These are phyloP conservation scores for Astragalus glycyphyllos DNA, from an alignment of 306 rosid genomes.

Conservation along the genomic window DNA sequence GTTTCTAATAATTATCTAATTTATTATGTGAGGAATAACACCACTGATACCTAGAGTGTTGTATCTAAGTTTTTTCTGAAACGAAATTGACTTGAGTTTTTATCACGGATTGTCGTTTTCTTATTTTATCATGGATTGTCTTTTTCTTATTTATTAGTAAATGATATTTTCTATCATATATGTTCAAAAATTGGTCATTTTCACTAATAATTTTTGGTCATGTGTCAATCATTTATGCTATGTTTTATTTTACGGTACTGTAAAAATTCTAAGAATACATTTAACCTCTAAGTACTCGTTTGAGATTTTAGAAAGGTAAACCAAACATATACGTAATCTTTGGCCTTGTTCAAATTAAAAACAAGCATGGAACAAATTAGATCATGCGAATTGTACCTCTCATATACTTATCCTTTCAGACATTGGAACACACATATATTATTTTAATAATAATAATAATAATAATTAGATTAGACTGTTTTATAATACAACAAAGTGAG, in stretches of 20 bases:
- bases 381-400: conserved; percentile 9
- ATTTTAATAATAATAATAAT: not conserved
- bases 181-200: not conserved
- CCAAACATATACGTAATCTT: not conserved
- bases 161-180: not conserved
- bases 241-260: too few relatives aligned
- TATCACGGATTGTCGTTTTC: not conserved
- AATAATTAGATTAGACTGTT: not conserved
- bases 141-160: not conserved
- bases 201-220: not conserved
- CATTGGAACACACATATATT: not conserved
- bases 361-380: conserved; percentile 12
- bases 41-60: too few relatives aligned
- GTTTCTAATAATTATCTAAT: too few relatives aligned
- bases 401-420: not conserved
- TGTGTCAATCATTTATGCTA: conserved; percentile 4
- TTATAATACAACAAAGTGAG: not conserved
- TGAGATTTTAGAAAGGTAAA: conserved; percentile 11
- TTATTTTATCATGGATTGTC: not conserved
- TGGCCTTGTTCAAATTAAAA: not conserved
- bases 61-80: too few relatives aligned
- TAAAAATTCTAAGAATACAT: too few relatives aligned
- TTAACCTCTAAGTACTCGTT: not conserved
- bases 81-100: not conserved
- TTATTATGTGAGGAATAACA: too few relatives aligned